These are phyloP conservation scores for Chlamydomonas sp. DNA, from an alignment of 139 green algal genomes.

Conservation along the genomic window DNA sequence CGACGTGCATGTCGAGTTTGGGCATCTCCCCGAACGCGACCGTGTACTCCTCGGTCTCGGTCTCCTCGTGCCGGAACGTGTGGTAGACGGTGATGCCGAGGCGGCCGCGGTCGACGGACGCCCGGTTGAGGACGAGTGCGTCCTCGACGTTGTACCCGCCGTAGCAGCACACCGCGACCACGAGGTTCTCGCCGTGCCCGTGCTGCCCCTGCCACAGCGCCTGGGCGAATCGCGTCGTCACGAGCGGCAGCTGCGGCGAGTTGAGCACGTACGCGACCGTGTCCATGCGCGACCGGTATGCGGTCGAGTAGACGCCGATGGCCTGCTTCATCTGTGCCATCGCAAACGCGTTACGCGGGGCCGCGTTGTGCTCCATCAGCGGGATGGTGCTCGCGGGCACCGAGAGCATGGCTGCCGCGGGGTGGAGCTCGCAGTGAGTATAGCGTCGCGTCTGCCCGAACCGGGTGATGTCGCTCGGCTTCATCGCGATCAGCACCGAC, in stretches of 20 bases:
- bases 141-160: conserved; percentile 69
- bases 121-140: conserved; percentile 47
- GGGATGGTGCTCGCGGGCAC: conserved; percentile 51
- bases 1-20: not conserved
- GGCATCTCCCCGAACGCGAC: too few species aligned
- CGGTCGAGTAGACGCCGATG: conserved; percentile 58
- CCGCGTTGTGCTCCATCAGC: conserved; percentile 60
- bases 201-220: not conserved
- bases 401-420: conserved; percentile 48
- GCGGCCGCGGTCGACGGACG: conserved; percentile 50
- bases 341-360: conserved; percentile 59
- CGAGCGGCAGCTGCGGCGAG: conserved; percentile 40
- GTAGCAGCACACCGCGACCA: conserved; percentile 58
- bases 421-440: conserved; percentile 65
- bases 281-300: conserved; percentile 38
- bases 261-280: conserved; percentile 29
- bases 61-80: not conserved
- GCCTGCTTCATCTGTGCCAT: conserved; percentile 42
- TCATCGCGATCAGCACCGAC: conserved; percentile 55
- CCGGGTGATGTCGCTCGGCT: not conserved
- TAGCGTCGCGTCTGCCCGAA: conserved; percentile 24
- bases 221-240: not conserved
- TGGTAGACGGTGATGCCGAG: conserved; percentile 48
- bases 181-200: conserved; percentile 34
- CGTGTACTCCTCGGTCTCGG: not conserved